Percentiles rank a stretch among this genome's conserved stretches.
These are phyloP conservation scores for Celoporthe dispersa DNA, from an alignment of 2,329 filamentous ascomycete species.

Conservation along the genomic window DNA sequence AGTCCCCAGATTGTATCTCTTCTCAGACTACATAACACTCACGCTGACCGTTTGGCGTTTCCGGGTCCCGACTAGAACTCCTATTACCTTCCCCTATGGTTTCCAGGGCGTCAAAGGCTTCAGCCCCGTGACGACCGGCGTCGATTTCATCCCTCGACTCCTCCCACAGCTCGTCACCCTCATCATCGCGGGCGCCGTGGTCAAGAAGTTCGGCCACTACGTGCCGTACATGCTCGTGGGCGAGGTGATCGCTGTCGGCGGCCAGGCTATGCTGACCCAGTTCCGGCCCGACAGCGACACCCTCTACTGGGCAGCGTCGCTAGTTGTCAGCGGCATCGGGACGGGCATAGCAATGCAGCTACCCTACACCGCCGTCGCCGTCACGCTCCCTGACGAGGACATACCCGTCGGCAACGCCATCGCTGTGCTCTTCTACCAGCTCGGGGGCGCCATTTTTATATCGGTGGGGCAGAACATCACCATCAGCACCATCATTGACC, in stretches of 20 bases:
- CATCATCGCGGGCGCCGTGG: neutral
- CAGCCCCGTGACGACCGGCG: constrained; percentile 5
- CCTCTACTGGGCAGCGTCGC: constrained; percentile 5
- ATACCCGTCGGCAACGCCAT: constrained; percentile 3
- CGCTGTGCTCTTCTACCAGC: constrained; percentile 7
- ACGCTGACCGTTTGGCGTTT: neutral
- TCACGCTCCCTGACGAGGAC: constrained; percentile 1
- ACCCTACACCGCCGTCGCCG: neutral
- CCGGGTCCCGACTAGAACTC: neutral
- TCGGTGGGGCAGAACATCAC: constrained; percentile 2
- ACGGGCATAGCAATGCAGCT: constrained; percentile 8
- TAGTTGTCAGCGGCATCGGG: constrained; percentile 3
- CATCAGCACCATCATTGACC: neutral
- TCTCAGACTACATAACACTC: neutral
- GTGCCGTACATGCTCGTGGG: constrained; percentile 6
- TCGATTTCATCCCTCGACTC: constrained; percentile 5
- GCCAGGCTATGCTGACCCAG: constrained; percentile 10
- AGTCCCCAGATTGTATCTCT: neutral
- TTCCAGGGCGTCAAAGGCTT: constrained; percentile 11
- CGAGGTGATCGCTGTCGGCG: constrained; percentile 1
- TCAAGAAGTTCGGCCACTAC: constrained; percentile 5
- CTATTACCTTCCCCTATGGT: constrained; percentile 3
- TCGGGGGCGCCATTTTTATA: constrained; percentile 1
- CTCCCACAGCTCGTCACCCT: constrained; percentile 9
- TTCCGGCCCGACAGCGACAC: neutral